Evolutionary conservation across 768 basidiomycete species (phyloP).

Genomic region (Leccinum imitatum): DNA sequence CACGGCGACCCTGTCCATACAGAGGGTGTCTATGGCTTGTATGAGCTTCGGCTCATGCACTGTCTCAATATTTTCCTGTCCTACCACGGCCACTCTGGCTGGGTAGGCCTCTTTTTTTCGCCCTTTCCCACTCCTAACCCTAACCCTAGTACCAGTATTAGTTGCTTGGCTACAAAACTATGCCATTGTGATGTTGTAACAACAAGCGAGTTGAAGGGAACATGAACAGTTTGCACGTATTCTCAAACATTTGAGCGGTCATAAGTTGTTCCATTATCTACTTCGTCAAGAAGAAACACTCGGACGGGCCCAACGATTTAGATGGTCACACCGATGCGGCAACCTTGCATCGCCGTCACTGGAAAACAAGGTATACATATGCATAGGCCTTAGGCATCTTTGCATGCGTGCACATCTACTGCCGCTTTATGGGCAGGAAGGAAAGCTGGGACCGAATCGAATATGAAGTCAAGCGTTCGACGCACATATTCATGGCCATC

Average conservation of each 20-base stretch:
- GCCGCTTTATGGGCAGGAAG: neutral
- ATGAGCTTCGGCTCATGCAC: conserved; percentile 71
- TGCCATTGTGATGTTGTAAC: too few relatives aligned
- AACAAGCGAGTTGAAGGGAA: too few relatives aligned
- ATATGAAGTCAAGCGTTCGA: neutral
- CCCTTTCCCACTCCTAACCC: conserved; percentile 22
- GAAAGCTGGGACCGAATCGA: neutral
- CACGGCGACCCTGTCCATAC: conserved; percentile 57
- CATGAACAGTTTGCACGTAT: too few relatives aligned
- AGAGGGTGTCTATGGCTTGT: conserved; percentile 47
- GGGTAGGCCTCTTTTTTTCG: conserved; percentile 31
- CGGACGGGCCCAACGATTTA: too few relatives aligned
- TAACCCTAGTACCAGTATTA: conserved; percentile 27
- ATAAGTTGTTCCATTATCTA: too few relatives aligned
- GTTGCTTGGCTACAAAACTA: too few relatives aligned
- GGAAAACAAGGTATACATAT: neutral
- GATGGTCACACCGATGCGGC: too few relatives aligned
- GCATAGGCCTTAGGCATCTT: neutral
- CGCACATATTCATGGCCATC: neutral
- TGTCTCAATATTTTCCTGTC: conserved; percentile 81
- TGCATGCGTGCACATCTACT: neutral
- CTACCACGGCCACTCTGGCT: conserved; percentile 54
- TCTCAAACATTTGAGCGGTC: too few relatives aligned
- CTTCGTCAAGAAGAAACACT: too few relatives aligned
- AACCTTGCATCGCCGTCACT: too few relatives aligned